phyloP scores from a whole-genome alignment of 75 land plant species.

The Cunninghamia lanceolata region DNA sequence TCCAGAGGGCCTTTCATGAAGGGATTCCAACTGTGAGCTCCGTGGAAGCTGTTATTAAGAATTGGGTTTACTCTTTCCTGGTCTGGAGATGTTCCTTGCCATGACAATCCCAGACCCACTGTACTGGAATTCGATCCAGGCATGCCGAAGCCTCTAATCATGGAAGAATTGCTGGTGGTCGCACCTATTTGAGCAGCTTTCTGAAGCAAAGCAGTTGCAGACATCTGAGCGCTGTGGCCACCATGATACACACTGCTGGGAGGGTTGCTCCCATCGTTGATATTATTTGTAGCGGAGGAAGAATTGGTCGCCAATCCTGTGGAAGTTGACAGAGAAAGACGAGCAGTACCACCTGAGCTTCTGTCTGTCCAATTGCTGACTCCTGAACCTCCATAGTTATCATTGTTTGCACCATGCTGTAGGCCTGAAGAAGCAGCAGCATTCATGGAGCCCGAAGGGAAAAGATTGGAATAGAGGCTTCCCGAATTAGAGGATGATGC shows the following conservation, averaged over 20 bases:
- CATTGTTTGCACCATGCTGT: neutral
- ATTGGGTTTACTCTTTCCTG: neutral
- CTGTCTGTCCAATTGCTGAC: neutral
- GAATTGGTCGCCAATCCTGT: constrained; percentile 25
- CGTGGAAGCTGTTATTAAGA: neutral
- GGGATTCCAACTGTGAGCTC: neutral
- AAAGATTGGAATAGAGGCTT: constrained; percentile 23
- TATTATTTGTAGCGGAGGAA: constrained; percentile 18
- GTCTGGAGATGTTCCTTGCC: neutral
- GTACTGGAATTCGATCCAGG: neutral
- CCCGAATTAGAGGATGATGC: constrained; percentile 20
- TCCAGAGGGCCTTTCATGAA: neutral
- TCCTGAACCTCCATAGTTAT: neutral
- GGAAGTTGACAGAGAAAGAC: constrained; percentile 32
- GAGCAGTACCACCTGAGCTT: constrained; percentile 20
- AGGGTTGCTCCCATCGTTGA: constrained; percentile 11
- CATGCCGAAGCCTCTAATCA: constrained; percentile 16
- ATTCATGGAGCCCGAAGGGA: constrained; percentile 19
- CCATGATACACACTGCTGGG: constrained; percentile 13
- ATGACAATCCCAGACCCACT: constrained; percentile 6
- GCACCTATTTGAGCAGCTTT: constrained; percentile 49
- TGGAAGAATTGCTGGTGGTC: constrained; percentile 22
- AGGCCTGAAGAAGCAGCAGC: neutral
- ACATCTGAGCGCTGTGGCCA: constrained; percentile 38
- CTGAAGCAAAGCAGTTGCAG: constrained; percentile 45